Evolutionary conservation across 768 basidiomycete genomes (phyloP), one percentile per base, ranked within the genome.

Genomic region (Amanita fuliginea): DNA sequence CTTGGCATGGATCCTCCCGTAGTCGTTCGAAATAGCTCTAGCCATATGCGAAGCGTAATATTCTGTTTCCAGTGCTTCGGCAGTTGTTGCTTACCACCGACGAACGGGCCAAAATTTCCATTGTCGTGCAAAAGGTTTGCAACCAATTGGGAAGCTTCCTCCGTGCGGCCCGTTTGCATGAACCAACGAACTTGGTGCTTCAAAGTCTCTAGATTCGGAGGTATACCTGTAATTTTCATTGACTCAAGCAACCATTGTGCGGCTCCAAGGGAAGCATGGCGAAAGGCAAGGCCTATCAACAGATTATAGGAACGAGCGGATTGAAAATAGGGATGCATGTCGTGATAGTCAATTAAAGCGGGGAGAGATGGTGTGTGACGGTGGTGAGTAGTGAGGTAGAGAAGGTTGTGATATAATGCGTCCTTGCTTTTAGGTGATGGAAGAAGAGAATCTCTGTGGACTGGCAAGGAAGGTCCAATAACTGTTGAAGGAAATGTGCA

Each of bases 121-220:
- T 53, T 47, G 22, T 61, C 42, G 26, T 62, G 53, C 40, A 58
- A 49, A 46, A 56, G 43, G 22, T 49, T 44, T 54, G 64, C 56
- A 22, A 70, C 66, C 42, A 68, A 66, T 11, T 56, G 55, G 80
- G 80, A 85, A 18, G 81, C 84, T 19, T 68, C 60, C 9, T 70
- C 60, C 82, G 83, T 86, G 37, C 59, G 61, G 6, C 77, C 82
- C 3, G 68, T 66, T 41, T 72, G 68, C 40, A 86, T 67, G 46
- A 81, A 62, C 67, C 71, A 76, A 16, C 85, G 75, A 53, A 76
- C 71, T 49, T 69, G 67, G 34, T 86, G 62, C 61, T 75, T 74
- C 61, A 70, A 66, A 1, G 84, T 83, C 56, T 81, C 76, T 42
- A 72, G 49, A 59, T 82, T 72, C 30, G 60, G 64, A 3, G 56